Evolutionary conservation across 2,329 filamentous ascomycete genomes (phyloP).

Genomic region (Didymella segeticola): DNA sequence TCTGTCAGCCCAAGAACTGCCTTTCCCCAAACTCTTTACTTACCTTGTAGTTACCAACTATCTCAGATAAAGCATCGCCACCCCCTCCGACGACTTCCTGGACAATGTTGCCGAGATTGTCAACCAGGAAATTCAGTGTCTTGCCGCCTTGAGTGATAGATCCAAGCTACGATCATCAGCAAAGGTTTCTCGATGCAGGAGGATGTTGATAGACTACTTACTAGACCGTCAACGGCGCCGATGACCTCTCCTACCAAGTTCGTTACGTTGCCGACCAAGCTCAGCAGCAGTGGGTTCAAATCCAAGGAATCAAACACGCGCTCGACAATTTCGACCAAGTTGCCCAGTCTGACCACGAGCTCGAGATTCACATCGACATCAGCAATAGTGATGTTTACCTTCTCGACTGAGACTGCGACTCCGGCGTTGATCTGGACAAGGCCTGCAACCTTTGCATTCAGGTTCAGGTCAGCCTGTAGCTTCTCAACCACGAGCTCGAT

Average conservation of each 20-base stretch:
- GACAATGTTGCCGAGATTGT: conserved; percentile 69
- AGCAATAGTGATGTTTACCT: conserved; percentile 67
- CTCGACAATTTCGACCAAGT: conserved; percentile 67
- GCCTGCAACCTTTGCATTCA: conserved; percentile 65
- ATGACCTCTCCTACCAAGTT: conserved; percentile 61
- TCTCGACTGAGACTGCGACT: conserved; percentile 54
- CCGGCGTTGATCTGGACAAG: conserved; percentile 62
- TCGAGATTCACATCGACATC: conserved; percentile 67
- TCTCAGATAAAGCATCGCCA: conserved; percentile 55
- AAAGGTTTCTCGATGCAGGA: not conserved
- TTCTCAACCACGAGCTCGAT: conserved; percentile 69
- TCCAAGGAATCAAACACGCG: conserved; percentile 66
- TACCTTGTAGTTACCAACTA: conserved; percentile 63
- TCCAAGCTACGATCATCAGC: conserved; percentile 51
- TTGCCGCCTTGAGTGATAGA: conserved; percentile 64
- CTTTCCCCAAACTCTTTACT: not conserved
- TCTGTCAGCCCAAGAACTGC: not conserved
- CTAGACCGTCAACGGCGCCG: conserved; percentile 63
- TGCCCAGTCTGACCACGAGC: conserved; percentile 65
- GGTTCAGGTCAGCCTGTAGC: conserved; percentile 64
- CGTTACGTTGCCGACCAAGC: conserved; percentile 61
- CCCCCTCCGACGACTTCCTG: conserved; percentile 62
- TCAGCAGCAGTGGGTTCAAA: conserved; percentile 67
- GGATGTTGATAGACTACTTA: conserved; percentile 5
- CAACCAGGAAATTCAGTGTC: conserved; percentile 63